Evolutionary conservation across 768 basidiomycete species (phyloP).

Genomic region (Strobilomyces echinocephalus): DNA sequence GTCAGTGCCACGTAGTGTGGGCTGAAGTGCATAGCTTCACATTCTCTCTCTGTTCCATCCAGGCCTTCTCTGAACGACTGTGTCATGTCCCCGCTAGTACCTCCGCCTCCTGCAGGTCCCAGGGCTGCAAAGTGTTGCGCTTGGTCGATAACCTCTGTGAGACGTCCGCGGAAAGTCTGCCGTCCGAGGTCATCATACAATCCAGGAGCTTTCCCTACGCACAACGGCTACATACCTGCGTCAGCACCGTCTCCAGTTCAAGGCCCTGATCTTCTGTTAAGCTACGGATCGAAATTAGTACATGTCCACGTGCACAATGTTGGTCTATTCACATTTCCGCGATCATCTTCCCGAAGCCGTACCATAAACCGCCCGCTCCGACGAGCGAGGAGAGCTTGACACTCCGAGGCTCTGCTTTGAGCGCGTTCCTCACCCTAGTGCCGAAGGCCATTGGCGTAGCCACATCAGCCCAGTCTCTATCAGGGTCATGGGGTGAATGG

Average conservation of each 20-base stretch:
- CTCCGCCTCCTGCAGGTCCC: slow-evolving; percentile 52
- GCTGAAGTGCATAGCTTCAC: slow-evolving; percentile 44
- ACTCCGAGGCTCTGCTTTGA: slow-evolving; percentile 83
- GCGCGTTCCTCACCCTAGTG: slow-evolving; percentile 72
- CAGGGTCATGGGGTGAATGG: slow-evolving; percentile 23
- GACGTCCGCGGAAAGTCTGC: slow-evolving; percentile 72
- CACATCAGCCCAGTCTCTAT: slow-evolving; percentile 82
- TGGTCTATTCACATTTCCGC: slow-evolving; percentile 63
- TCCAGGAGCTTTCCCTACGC: slow-evolving; percentile 4
- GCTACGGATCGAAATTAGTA: slow-evolving; percentile 36
- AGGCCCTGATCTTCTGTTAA: slow-evolving; percentile 70
- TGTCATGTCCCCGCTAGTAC: slow-evolving; percentile 52
- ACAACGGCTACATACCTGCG: slow-evolving; percentile 43
- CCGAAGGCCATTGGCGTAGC: slow-evolving; percentile 77
- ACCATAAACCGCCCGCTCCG: slow-evolving; percentile 87
- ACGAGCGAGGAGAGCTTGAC: slow-evolving; percentile 81
- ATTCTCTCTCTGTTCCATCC: slow-evolving; percentile 86
- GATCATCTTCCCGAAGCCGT: slow-evolving; percentile 83
- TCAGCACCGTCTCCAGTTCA: slow-evolving; percentile 67
- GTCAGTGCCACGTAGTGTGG: slow-evolving; percentile 5
- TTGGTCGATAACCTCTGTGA: slow-evolving; percentile 79
- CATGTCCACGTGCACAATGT: not conserved
- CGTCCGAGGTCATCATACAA: slow-evolving; percentile 1
- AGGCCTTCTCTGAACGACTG: slow-evolving; percentile 86
- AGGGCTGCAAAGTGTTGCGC: slow-evolving; percentile 82